A percentile compares a stretch with the other conserved stretches of the same genome.
Evolutionary conservation across 2,329 filamentous ascomycete genomes (phyloP).

Genomic region (Teratosphaeria destructans): DNA sequence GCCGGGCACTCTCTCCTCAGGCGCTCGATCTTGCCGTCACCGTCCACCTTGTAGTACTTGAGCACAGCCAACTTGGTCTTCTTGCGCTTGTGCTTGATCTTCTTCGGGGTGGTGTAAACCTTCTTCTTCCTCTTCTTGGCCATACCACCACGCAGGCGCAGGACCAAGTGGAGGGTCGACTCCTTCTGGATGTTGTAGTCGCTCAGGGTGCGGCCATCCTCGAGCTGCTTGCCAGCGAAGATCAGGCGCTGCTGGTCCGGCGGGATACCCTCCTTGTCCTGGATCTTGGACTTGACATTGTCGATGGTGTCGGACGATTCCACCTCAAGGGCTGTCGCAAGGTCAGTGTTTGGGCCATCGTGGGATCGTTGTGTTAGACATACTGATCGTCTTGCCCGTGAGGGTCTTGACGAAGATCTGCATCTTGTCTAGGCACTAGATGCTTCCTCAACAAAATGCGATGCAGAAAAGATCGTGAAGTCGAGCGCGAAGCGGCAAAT

Average conservation of each 20-base stretch:
- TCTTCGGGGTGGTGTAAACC: conserved; percentile 99
- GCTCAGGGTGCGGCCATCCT: conserved; percentile 95
- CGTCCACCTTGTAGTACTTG: conserved; percentile 99
- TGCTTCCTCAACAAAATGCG: conserved; percentile 1
- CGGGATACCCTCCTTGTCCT: conserved; percentile 99
- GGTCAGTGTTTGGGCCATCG: background rate
- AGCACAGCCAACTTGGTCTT: conserved; percentile 99
- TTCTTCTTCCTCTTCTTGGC: conserved; percentile 99
- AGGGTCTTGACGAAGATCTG: conserved; percentile 98
- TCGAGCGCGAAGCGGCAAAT: background rate
- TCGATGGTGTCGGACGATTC: conserved; percentile 99
- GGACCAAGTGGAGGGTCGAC: conserved; percentile 93
- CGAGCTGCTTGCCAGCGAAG: conserved; percentile 99
- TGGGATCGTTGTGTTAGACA: background rate
- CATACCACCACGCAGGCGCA: conserved; percentile 93
- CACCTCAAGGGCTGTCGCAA: conserved; percentile 99
- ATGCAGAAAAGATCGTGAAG: background rate
- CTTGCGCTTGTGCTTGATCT: conserved; percentile 99
- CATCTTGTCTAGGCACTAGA: conserved; percentile 38
- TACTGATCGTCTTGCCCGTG: conserved; percentile 40
- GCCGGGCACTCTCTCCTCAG: conserved; percentile 94
- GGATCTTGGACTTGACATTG: conserved; percentile 99
- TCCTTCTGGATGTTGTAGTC: conserved; percentile 99
- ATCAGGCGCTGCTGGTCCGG: conserved; percentile 99
- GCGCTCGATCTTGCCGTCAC: conserved; percentile 99